Percentiles rank a stretch among this genome's conserved stretches.
Evolutionary conservation across 2,329 filamentous ascomycete genomes (phyloP).

Genomic region (Fusarium goolgardi): DNA sequence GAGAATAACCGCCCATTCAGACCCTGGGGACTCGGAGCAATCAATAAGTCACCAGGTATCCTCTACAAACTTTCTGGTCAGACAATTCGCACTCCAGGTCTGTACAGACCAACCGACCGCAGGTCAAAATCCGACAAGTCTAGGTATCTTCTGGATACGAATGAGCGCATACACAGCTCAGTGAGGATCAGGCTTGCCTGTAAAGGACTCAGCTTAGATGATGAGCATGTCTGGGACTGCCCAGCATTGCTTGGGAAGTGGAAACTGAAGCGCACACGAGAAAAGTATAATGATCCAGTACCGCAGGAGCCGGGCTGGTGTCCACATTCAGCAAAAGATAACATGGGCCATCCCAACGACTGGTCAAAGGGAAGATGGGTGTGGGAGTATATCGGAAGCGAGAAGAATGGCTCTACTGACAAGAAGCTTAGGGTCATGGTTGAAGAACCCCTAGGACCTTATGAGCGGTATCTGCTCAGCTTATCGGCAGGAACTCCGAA

Average conservation of each 20-base stretch:
- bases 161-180: conserved; percentile 66
- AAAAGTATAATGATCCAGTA: conserved; percentile 52
- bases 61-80: conserved; percentile 60
- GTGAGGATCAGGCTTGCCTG: conserved; percentile 65
- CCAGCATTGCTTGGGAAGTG: conserved; percentile 58
- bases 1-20: conserved; percentile 60
- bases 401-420: conserved; percentile 55
- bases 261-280: conserved; percentile 54
- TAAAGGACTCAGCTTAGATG: conserved; percentile 62
- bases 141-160: conserved; percentile 62
- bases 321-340: conserved; percentile 42
- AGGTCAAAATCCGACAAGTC: conserved; percentile 52
- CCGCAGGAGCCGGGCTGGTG: conserved; percentile 51
- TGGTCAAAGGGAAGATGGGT: conserved; percentile 58
- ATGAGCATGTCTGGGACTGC: conserved; percentile 60
- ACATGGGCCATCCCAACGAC: conserved; percentile 41
- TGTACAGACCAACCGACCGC: conserved; percentile 60
- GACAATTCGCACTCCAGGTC: conserved; percentile 59
- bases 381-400: conserved; percentile 64
- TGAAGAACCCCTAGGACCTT: conserved; percentile 66
- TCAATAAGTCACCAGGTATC: conserved; percentile 54
- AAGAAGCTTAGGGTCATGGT: conserved; percentile 58
- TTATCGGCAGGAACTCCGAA: conserved; percentile 59
- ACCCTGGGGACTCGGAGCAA: conserved; percentile 61
- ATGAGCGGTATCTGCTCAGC: conserved; percentile 61